A percentile compares a stretch with the other conserved stretches of the same genome.
Conservation (phyloP, 208 protist genomes). For the Crithidia thermophila region DNA sequence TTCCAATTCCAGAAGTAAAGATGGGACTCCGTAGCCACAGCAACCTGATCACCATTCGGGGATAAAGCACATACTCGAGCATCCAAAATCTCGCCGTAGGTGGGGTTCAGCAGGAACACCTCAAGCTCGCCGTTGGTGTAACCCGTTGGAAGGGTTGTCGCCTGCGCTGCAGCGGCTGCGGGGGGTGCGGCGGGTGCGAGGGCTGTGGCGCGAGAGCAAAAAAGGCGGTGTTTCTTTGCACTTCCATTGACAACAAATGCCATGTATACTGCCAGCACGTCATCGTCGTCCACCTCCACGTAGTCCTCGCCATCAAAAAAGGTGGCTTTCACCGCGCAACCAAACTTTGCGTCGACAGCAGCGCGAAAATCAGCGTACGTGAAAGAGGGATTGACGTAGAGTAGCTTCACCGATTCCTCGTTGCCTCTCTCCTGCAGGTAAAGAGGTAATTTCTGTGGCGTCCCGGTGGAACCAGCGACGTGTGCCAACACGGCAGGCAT, state of each 20-base stretch:
- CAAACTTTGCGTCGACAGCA: slow-evolving; percentile 86
- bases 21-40: slow-evolving; percentile 75
- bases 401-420: slow-evolving; percentile 57
- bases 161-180: background rate
- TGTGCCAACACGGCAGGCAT: slow-evolving; percentile 48
- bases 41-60: slow-evolving; percentile 72
- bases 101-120: slow-evolving; percentile 58
- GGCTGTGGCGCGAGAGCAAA: slow-evolving; percentile 64
- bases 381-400: slow-evolving; percentile 67
- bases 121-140: slow-evolving; percentile 67
- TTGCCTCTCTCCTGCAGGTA: slow-evolving; percentile 76
- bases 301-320: slow-evolving; percentile 86
- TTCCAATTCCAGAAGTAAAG: too few species aligned
- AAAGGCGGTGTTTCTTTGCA: slow-evolving; percentile 78
- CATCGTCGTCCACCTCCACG: slow-evolving; percentile 85
- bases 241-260: slow-evolving; percentile 53
- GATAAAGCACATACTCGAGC: slow-evolving; percentile 89
- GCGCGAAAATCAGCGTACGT: slow-evolving; percentile 70
- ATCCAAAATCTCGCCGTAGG: slow-evolving; percentile 63
- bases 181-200: slow-evolving; percentile 27
- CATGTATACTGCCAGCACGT: slow-evolving; percentile 87
- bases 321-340: slow-evolving; percentile 60
- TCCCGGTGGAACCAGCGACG: slow-evolving; percentile 40
- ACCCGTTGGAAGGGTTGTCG: slow-evolving; percentile 34
- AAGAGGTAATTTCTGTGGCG: slow-evolving; percentile 64